Evolutionary conservation across 83 land plant species (phyloP).

Genomic region (Diphasiastrum complanatum): DNA sequence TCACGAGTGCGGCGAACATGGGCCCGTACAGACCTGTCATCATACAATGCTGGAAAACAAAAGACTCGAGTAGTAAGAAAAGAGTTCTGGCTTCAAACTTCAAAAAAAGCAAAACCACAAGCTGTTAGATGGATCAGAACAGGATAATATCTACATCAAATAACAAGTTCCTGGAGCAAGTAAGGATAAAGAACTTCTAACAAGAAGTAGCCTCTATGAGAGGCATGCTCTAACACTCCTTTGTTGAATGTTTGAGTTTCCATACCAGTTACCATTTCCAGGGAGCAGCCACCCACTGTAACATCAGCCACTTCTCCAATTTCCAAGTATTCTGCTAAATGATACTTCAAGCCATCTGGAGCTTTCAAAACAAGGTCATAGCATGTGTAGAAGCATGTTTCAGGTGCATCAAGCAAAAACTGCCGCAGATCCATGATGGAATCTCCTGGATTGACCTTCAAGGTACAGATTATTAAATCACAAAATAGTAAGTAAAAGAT

Average conservation of each 20-base stretch:
- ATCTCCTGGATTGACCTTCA: slow-evolving; percentile 90
- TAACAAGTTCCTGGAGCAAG: too few relatives aligned
- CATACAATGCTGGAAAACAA: slow-evolving; percentile 67
- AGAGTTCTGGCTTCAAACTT: too few relatives aligned
- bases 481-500: not conserved
- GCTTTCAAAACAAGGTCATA: slow-evolving; percentile 77
- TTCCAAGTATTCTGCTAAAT: slow-evolving; percentile 86
- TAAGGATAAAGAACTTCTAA: too few relatives aligned
- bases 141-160: too few relatives aligned
- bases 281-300: slow-evolving; percentile 69
- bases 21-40: slow-evolving; percentile 91
- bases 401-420: slow-evolving; percentile 96
- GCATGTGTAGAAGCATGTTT: slow-evolving; percentile 93
- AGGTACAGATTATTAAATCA: not conserved
- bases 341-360: slow-evolving; percentile 72
- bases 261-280: slow-evolving; percentile 98
- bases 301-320: slow-evolving; percentile 95
- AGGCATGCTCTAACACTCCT: too few relatives aligned
- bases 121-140: too few relatives aligned
- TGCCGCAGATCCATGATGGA: slow-evolving; percentile 98
- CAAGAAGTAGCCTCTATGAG: too few relatives aligned
- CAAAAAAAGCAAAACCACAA: too few relatives aligned
- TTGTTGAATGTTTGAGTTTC: too few relatives aligned
- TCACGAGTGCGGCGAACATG: slow-evolving; percentile 90
- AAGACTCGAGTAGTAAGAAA: not conserved